Conservation (phyloP, 2,329 filamentous ascomycete genomes). For the Trichoderma sp. region DNA sequence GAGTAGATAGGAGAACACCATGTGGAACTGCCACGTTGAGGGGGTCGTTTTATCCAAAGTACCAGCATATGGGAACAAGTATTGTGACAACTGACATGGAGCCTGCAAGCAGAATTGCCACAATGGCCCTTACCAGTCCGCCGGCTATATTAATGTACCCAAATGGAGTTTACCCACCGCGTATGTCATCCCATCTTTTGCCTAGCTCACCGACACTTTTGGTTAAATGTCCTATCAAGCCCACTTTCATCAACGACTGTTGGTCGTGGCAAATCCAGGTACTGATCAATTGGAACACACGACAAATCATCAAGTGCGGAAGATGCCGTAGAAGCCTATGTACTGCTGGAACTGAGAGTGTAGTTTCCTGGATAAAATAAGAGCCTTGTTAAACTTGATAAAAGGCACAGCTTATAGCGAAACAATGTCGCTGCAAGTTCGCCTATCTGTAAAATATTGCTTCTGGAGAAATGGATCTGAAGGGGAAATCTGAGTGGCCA, state of each 20-base stretch:
- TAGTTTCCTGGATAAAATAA: not conserved
- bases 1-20: not conserved
- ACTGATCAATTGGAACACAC: not conserved
- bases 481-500: too few relatives aligned
- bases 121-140: not conserved
- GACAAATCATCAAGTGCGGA: not conserved
- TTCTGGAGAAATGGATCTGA: not conserved
- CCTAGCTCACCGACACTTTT: constrained; percentile 13
- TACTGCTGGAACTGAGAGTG: not conserved
- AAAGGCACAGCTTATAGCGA: not conserved
- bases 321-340: not conserved
- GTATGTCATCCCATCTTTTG: not conserved
- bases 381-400: not conserved
- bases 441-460: not conserved
- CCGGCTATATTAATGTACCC: not conserved
- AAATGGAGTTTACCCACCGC: not conserved
- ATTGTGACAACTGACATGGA: not conserved
- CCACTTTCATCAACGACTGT: not conserved
- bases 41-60: not conserved
- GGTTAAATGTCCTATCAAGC: not conserved
- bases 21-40: not conserved
- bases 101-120: not conserved
- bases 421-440: not conserved
- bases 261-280: not conserved
- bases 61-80: not conserved